Evolutionary conservation across 2,329 filamentous ascomycete genomes (phyloP), one percentile per base, ranked within the genome.

Genomic region (Aureobasidium subglaciale): DNA sequence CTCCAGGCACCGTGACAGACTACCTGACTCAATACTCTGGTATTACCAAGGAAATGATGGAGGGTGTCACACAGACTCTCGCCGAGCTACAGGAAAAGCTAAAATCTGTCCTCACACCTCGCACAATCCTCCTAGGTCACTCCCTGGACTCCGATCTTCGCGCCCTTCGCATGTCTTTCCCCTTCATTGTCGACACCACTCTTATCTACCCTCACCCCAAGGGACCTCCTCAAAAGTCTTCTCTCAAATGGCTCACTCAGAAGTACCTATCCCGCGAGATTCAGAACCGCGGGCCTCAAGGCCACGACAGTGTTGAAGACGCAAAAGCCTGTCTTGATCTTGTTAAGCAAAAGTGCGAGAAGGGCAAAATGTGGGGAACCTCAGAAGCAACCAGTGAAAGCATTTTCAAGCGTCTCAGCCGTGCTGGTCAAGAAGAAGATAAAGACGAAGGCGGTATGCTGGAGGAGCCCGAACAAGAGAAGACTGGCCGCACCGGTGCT

Each of bases 341-440:
- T 1, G 84, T 97, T 45, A 95, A 93, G 71, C 86, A 92, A 67
- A 99, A 99, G 70, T 96, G 92, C 69, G 91, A 97, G 69, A 93
- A 88, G 71, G 93, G 93, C 37, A 88, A 87, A 61, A 72, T 77
- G 22, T 99, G 91, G 88, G 93, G 90, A 32, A 86, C 86, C 0
- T 83, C 83, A 48, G 90, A 95, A 40, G 79, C 84, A 2, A 85
- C 84, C 42, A 85, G 84, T 37, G 93, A 99, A 72, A 92, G 90
- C 62, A 83, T 99, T 48, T 99, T 97, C 76, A 87, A 86, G 62
- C 84, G 92, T 9, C 78, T 99, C 4, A 81, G 65, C 43, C 69
- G 75, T 18, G 60, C 59, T n/a, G 57, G 48, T 18, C 58, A 35
- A 7, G 55, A 45, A 30, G 54, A 41, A 24, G 37, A 49, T 2